These are phyloP conservation scores for Rhodotorula sp. DNA, from an alignment of 1,284 basidiomycete species.

Conservation along the genomic window DNA sequence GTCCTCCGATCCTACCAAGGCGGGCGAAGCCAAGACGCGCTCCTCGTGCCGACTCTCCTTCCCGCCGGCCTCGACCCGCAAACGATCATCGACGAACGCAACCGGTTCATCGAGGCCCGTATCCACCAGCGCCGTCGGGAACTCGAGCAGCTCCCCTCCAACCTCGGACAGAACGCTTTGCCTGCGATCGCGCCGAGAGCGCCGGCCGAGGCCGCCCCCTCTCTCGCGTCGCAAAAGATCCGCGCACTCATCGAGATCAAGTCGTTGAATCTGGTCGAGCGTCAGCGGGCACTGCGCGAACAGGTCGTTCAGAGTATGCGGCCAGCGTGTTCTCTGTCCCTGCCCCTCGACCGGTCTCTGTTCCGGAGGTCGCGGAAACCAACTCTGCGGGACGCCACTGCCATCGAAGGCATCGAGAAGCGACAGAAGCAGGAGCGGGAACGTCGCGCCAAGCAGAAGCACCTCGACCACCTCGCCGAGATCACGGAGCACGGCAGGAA, in stretches of 20 bases:
- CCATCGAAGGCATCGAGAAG: constrained; percentile 86
- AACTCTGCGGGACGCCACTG: constrained; percentile 82
- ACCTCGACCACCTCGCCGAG: constrained; percentile 86
- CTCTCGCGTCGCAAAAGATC: constrained; percentile 60
- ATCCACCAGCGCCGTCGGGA: constrained; percentile 87
- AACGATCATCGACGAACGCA: constrained; percentile 84
- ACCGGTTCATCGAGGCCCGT: constrained; percentile 84
- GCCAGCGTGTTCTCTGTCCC: constrained; percentile 79
- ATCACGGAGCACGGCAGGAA: constrained; percentile 85
- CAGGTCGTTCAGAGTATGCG: constrained; percentile 83
- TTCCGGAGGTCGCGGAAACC: constrained; percentile 88
- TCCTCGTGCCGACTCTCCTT: constrained; percentile 75
- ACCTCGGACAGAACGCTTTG: constrained; percentile 59
- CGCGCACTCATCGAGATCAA: constrained; percentile 93
- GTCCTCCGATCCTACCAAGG: constrained; percentile 24
- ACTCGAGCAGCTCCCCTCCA: constrained; percentile 78
- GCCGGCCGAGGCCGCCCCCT: constrained; percentile 15
- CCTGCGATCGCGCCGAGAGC: constrained; percentile 12
- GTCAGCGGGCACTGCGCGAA: constrained; percentile 82
- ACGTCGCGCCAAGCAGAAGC: constrained; percentile 90
- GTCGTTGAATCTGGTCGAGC: constrained; percentile 82
- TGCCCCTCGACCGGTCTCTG: constrained; percentile 75
- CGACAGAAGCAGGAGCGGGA: constrained; percentile 91
- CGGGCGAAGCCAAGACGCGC: constrained; percentile 59
- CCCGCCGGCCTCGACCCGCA: constrained; percentile 92